These are phyloP conservation scores for Plasmodium knowlesi DNA, from an alignment of 169 alveolate genomes.

Conservation along the genomic window DNA sequence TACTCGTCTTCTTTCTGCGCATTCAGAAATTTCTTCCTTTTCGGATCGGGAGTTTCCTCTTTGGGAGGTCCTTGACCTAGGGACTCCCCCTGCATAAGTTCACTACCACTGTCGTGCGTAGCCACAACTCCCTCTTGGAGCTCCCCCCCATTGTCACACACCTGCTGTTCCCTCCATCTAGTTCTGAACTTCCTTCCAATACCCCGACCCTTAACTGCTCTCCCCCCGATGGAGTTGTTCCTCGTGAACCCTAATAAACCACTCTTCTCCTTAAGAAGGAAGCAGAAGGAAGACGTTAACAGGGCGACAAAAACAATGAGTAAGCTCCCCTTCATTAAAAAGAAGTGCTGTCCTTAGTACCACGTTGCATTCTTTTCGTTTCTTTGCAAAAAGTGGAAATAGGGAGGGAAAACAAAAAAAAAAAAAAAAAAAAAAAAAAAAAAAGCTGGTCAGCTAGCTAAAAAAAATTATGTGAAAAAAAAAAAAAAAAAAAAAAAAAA, in stretches of 20 bases:
- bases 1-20: constrained; percentile 65
- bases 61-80: not conserved
- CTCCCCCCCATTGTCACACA: not conserved
- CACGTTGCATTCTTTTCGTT: constrained; percentile 23
- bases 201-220: not conserved
- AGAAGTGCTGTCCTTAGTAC: not conserved
- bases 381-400: not conserved
- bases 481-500: no score
- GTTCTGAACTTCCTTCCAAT: not conserved
- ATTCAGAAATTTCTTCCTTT: constrained; percentile 13
- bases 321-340: constrained; percentile 47
- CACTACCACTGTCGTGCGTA: not conserved
- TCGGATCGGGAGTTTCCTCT: not conserved
- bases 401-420: not conserved
- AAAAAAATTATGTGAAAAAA: no score
- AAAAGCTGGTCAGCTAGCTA: no score
- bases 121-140: not conserved
- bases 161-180: not conserved
- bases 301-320: constrained; percentile 14
- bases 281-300: constrained; percentile 23
- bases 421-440: no score
- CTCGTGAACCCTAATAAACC: not conserved
- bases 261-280: constrained; percentile 16
- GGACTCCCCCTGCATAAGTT: not conserved
- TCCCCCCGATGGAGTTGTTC: not conserved